A percentile compares a stretch with the other conserved stretches of the same genome.
These are phyloP conservation scores for Beauveria medogensis DNA, from an alignment of 2,329 filamentous ascomycete species.

Conservation along the genomic window DNA sequence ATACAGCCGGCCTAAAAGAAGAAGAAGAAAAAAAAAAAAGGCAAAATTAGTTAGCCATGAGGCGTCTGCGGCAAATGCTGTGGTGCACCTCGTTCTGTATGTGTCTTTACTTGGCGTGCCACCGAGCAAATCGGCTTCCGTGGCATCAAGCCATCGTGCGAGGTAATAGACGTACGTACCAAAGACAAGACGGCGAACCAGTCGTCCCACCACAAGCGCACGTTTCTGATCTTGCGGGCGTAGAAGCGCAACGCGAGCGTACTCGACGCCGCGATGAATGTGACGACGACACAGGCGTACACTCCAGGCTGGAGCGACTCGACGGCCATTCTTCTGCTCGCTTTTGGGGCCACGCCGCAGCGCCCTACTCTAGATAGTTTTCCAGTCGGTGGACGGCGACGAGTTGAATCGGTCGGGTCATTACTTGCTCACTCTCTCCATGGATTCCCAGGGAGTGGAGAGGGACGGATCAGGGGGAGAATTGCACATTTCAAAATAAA, in stretches of 20 bases:
- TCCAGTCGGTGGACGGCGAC: not conserved
- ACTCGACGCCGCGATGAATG: not conserved
- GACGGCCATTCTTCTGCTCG: not conserved
- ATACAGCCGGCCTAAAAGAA: not conserved
- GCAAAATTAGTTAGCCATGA: not conserved
- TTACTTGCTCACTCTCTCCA: too few species aligned
- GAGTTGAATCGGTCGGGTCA: too few species aligned
- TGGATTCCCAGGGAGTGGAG: too few species aligned
- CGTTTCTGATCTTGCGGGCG: constrained; percentile 8
- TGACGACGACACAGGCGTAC: constrained; percentile 9
- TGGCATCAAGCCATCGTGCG: not conserved
- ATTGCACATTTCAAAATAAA: too few species aligned
- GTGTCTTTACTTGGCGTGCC: too few species aligned
- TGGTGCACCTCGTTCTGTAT: not conserved
- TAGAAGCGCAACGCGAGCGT: constrained; percentile 12
- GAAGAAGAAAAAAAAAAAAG: not conserved
- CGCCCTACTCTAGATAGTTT: too few species aligned
- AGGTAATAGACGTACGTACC: constrained; percentile 4
- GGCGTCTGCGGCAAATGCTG: too few species aligned
- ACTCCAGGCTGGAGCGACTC: constrained; percentile 4
- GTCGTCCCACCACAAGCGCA: constrained; percentile 13
- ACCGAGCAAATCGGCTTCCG: not conserved
- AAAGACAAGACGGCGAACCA: constrained; percentile 11
- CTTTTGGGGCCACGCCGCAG: not conserved
- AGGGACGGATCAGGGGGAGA: too few species aligned